Base-by-base conservation (phyloP, 192 early-diverging fungal species). In the Coemansia pectinata region DNA sequence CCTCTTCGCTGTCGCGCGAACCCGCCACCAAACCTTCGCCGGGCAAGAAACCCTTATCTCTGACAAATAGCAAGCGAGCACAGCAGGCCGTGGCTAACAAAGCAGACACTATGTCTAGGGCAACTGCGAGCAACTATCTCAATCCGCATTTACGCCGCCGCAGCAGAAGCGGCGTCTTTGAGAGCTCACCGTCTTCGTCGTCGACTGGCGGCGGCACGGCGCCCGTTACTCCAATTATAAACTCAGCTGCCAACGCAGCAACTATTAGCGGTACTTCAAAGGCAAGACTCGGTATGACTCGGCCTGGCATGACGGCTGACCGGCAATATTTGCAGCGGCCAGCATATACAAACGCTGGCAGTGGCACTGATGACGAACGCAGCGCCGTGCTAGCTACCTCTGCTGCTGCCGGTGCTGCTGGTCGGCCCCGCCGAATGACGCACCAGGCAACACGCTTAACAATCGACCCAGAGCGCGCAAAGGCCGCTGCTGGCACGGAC, bases 81-180 rank as follows among this genome's bases (percentile, higher is more conserved):
- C 45, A 69, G 45, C 44, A 60, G 60, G 33, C 68, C 38, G 29
- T 42, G 14, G n/a, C 41, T 41, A 55, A 52, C 62, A 62, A 68
- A 55, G 53, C 50, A 8, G 66, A 70, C 29, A 75, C 66, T 4
- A 83, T 83, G 81, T 83, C 81, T 45, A 76, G 81, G 17, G 81
- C 81, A 19, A 78, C 81, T 2, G 81, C 81, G 8, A 83, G 81
- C 66, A 83, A 78, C 70, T 83, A 72, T 67, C 81, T 83, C 5
- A 74, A 83, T 44, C 80, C 81, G 19, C 72, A 83, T 31, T 61
- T 83, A 41, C 64, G 76, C 36, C 72, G 76, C 15, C 76, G 81
- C 67, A 83, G 81, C 66, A 71, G 70, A 19, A 83, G 76, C 64
- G 81, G 81, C 15, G 70, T 74, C n/a, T 83, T 83, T 72, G 81